Base-by-base conservation (phyloP, 2,329 filamentous ascomycete species). In the Aspergillus aculeatinus region DNA sequence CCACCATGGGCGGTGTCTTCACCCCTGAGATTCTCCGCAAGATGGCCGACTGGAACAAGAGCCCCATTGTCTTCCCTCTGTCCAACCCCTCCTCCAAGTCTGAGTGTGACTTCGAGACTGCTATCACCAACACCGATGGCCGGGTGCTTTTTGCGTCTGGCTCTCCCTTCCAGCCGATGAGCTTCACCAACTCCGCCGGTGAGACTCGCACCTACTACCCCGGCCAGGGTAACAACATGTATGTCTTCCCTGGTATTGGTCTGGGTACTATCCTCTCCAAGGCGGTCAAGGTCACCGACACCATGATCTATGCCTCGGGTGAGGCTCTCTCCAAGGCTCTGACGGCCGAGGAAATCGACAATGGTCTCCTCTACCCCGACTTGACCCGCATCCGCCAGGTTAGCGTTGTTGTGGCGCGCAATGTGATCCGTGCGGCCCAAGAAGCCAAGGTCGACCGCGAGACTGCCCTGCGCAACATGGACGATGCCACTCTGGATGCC, bases 51-150 rank as follows among this genome's bases (percentile, higher is more conserved):
- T 81, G 86, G 67, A 92, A 92, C 76, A 86, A 92, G 64, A 83
- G 87, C 64, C 93, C 95, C 63, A 94, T 96, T 72, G 89, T 97
- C 70, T 98, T 99, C 87, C 94, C 94, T 57, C 88, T 99, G 48
- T 96, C 91, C 78, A 98, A 99, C 81, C 95, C 95, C 53, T 88
- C 93, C 55, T 93, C 89, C 79, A 97, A 98, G 83, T 96, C 94
- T 9, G 95, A 99, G 81, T 98, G 95, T 81, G 96, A 92, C 16
- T 98, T 96, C 71, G 93, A 97, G 82, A 90, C 95, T 73, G 95
- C 95, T 16, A 85, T 98, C 71, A 85, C 87, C 71, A 88, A 94
- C 87, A 98, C 94, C 11, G 90, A 98, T 60, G 94, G 94, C 63
- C 91, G 88, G 58, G 92, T 88, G 70, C 87, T 99, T 74, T 99